Evolutionary conservation across 2,329 filamentous ascomycete species (phyloP).

Genomic region (Leptographium flavum): DNA sequence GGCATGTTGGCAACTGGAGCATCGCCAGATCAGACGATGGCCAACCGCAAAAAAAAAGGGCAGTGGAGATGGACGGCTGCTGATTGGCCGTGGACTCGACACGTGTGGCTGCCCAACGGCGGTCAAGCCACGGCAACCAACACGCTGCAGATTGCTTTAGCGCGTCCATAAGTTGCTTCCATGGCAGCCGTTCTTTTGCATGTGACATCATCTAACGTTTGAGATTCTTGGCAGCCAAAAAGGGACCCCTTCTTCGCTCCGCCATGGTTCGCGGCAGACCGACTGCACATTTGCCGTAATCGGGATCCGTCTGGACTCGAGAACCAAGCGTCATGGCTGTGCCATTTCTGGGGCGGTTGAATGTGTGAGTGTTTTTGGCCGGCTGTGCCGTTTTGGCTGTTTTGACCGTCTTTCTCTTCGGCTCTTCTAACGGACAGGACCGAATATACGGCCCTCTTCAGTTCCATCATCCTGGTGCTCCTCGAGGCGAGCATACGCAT

Average conservation of each 20-base stretch:
- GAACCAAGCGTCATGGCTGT: constrained; percentile 27
- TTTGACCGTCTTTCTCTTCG: too few relatives aligned
- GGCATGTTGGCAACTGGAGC: constrained; percentile 40
- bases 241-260: background rate
- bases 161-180: background rate
- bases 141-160: too few relatives aligned
- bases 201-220: background rate
- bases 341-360: constrained; percentile 37
- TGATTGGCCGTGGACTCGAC: background rate
- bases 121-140: too few relatives aligned
- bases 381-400: too few relatives aligned
- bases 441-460: constrained; percentile 78
- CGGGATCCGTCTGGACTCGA: too few relatives aligned
- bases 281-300: too few relatives aligned
- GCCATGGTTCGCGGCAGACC: background rate
- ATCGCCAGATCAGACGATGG: background rate
- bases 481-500: constrained; percentile 74
- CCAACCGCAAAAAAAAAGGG: constrained; percentile 18
- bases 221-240: too few relatives aligned
- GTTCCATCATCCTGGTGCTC: constrained; percentile 69
- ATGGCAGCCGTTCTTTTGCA: background rate
- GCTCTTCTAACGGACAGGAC: constrained; percentile 31
- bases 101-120: background rate
- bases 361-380: constrained; percentile 33
- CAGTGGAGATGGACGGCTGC: too few relatives aligned